phyloP scores from a whole-genome alignment of 495 filamentous ascomycete genomes.

The Aspergillus biplanus region DNA sequence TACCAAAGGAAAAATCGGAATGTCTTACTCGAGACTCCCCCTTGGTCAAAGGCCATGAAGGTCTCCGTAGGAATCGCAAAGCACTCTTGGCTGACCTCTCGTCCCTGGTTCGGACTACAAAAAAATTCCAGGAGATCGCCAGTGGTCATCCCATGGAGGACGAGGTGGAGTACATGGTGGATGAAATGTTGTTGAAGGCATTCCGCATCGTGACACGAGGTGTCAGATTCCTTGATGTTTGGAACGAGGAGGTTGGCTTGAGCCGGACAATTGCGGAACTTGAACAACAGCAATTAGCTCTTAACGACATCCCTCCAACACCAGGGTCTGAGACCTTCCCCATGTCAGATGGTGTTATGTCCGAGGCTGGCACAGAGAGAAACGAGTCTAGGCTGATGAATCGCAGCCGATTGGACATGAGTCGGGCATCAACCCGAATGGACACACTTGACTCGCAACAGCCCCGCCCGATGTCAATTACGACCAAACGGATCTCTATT shows the following conservation, averaged over 20 bases:
- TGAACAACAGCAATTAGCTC: slow-evolving; percentile 39
- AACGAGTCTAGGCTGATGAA: slow-evolving; percentile 42
- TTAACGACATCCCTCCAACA: slow-evolving; percentile 63
- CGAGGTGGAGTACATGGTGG: slow-evolving; percentile 74
- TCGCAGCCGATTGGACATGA: slow-evolving; percentile 43
- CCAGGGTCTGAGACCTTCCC: slow-evolving; percentile 65
- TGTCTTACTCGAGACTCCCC: slow-evolving; percentile 83
- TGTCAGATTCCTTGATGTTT: slow-evolving; percentile 89
- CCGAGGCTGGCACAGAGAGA: slow-evolving; percentile 33
- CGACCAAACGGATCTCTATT: slow-evolving; percentile 55
- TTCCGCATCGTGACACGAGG: slow-evolving; percentile 93
- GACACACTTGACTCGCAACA: slow-evolving; percentile 37
- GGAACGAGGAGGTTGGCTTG: slow-evolving; percentile 73
- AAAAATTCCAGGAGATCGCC: slow-evolving; percentile 72
- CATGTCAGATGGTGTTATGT: slow-evolving; percentile 13
- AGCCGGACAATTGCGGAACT: slow-evolving; percentile 67
- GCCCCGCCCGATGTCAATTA: slow-evolving; percentile 37
- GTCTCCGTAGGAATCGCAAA: slow-evolving; percentile 81
- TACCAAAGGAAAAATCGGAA: slow-evolving; percentile 74
- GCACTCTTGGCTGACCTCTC: slow-evolving; percentile 87
- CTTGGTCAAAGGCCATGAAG: slow-evolving; percentile 72
- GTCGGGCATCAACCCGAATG: slow-evolving; percentile 42
- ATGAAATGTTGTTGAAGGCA: slow-evolving; percentile 90
- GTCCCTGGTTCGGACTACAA: slow-evolving; percentile 82
- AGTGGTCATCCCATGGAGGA: slow-evolving; percentile 52